Conservation (phyloP, 352 stramenopile species). For the Phytophthora sojae region DNA sequence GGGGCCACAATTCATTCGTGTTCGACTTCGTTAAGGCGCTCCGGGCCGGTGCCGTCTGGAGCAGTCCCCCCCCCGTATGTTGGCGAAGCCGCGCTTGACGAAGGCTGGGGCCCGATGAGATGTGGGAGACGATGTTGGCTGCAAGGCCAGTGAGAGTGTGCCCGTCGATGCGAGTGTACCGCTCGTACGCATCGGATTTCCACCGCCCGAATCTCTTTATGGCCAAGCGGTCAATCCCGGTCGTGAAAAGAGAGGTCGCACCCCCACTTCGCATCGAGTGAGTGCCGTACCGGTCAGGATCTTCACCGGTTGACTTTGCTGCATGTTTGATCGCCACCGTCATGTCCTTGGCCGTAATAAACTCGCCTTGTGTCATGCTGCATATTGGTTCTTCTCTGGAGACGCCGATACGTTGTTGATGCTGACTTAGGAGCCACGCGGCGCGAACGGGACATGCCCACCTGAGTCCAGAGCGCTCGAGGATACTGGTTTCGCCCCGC, state of each 20-base stretch:
- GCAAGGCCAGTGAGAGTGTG: neutral
- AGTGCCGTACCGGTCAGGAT: neutral
- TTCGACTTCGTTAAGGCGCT: no score
- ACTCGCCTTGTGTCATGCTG: no score
- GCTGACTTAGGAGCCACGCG: neutral
- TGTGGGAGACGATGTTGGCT: neutral
- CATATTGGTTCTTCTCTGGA: no score
- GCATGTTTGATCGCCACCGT: constrained; percentile 6
- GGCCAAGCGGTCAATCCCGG: constrained; percentile 14
- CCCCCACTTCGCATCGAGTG: constrained; percentile 26
- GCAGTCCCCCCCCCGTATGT: no score
- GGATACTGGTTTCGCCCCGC: neutral
- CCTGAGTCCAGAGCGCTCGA: constrained; percentile 4
- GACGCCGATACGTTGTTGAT: neutral
- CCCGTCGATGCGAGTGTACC: constrained; percentile 15
- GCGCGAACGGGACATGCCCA: constrained; percentile 16
- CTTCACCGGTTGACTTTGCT: neutral
- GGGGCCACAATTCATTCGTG: no score
- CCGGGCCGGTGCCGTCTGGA: no score
- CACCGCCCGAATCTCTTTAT: no score
- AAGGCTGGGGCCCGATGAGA: no score
- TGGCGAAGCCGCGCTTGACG: no score
- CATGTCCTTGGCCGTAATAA: neutral
- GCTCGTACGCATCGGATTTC: constrained; percentile 21
- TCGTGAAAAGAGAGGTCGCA: constrained; percentile 18